Base-by-base conservation (phyloP, 2,329 filamentous ascomycete species). In the Fusarium tanahbumbuense region DNA sequence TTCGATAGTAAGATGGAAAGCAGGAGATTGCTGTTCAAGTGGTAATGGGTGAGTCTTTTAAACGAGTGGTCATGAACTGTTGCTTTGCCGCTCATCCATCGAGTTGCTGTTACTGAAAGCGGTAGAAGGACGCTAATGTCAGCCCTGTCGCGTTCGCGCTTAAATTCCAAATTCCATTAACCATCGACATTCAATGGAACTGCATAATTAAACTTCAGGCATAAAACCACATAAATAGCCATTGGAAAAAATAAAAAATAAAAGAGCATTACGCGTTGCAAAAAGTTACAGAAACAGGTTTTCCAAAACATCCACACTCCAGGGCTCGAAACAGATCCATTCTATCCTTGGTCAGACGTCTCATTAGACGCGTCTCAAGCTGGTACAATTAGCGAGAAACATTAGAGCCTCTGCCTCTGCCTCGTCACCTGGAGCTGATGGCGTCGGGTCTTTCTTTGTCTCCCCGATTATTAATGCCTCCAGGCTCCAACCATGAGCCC, bases 291-390 rank as follows among this genome's bases (percentile, higher is more conserved):
- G 41, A 56, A 69, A 53, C 53, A 54, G 41, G 59, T 46, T 65
- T 65, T 44, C 45, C 41, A 22, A 57, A 58, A 41, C 27, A 45
- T 58, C 49, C 66, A 65, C 64, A 47, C 42, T 40, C 37, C 50
- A 47, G 55, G 54, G 50, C 64, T 56, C 67, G 55, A 71, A 70
- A 71, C 54, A 64, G 59, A 52, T 45, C 22, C 45, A 56, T 64
- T 27, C 20, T 13, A 59, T 53, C 54, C 46, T 63, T 56, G 37
- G 46, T 54, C 49, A 45, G 54, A 56, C 58, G 37, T 49, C 49
- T 44, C 41, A 68, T 64, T 64, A 68, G 63, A 64, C 50, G 57
- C 50, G 54, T 60, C 67, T 53, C 63, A 52, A 60, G 54, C 41
- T 64, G 56, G 53, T 44, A 45, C 67, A 67, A 47, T 37, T 56